Evolutionary conservation across 1,139 yeast genomes (phyloP), one percentile per base, ranked within the genome.

Genomic region (Komagataea norvegica): DNA sequence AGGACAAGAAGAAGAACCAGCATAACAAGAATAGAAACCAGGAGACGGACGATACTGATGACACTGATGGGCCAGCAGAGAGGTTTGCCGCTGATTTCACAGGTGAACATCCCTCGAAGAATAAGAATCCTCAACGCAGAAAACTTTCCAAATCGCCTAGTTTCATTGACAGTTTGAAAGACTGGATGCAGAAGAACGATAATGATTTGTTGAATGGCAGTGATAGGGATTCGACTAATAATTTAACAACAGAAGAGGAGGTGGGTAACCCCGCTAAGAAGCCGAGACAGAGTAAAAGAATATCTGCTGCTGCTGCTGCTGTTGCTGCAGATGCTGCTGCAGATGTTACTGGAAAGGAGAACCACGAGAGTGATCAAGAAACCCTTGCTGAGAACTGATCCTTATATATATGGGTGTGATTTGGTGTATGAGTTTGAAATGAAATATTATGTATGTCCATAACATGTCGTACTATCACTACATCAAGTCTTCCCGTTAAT

Each of bases 161-260:
- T 4, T 64, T 81, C 27, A 68, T 80, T 40, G 77, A 76, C 25
- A 76, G 74, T 49, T 77, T 82, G 44, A 78, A 75, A 56, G 86
- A 72, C 32, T 81, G 89, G 88, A 80, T 81, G 52, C 71, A 71
- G 31, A 65, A 68, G 23, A 52, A 55, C 13, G 68, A 57, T 31
- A 47, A 43, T 27, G 57, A 47, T 8, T 29, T 35, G 20, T 25
- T 11, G 10, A 27, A 16, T 25, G 28, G 14, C 6, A 28, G 19
- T 13, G 33, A 21, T 29, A 27, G 8, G 10, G 31, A 25, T 3
- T 24, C 29, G 6, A 20, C 14, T 2, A n/a, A 7, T 11, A 29
- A 24, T 19, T 17, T 17, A 8, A 25, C 6, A 13, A 25, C 34
- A 2, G n/a, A 33, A 20, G 17, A n/a, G n/a, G n/a, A n/a, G n/a